These are phyloP conservation scores for Pinus albicaulis DNA, from an alignment of 75 land plant species.

Conservation along the genomic window DNA sequence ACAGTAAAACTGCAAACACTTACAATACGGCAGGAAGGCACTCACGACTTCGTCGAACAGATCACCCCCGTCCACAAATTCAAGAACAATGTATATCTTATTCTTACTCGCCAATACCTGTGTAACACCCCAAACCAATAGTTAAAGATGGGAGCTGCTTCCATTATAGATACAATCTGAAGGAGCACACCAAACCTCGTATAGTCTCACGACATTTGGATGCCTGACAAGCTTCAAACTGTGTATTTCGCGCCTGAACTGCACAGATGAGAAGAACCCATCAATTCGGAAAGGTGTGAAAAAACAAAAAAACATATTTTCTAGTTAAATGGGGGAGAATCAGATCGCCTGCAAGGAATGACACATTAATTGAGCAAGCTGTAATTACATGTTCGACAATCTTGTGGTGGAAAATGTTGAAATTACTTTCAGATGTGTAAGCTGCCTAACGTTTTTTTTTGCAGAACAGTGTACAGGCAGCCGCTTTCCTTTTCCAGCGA, in stretches of 20 bases:
- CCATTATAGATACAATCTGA: background rate
- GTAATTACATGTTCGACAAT: constrained; percentile 43
- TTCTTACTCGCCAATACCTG: constrained; percentile 83
- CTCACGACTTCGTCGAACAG: constrained; percentile 78
- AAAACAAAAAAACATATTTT: too few species aligned
- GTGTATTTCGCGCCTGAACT: constrained; percentile 70
- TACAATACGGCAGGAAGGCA: background rate
- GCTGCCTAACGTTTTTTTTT: too few species aligned
- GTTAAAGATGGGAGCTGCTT: background rate
- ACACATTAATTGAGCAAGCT: too few species aligned
- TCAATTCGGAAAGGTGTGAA: background rate
- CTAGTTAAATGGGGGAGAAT: too few species aligned
- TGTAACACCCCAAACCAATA: constrained; percentile 4
- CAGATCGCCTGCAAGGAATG: background rate
- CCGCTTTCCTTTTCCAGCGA: too few species aligned
- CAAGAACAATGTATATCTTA: constrained; percentile 79
- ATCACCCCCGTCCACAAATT: constrained; percentile 73
- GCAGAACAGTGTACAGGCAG: too few species aligned
- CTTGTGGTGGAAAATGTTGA: constrained; percentile 41
- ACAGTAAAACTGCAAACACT: background rate
- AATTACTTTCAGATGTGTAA: too few species aligned
- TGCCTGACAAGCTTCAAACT: constrained; percentile 64
- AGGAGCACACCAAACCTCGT: constrained; percentile 39
- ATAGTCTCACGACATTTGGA: constrained; percentile 64
- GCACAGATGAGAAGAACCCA: background rate